Conservation (phyloP, 306 rosid genomes). For the Amphicarpaea edgeworthii region DNA sequence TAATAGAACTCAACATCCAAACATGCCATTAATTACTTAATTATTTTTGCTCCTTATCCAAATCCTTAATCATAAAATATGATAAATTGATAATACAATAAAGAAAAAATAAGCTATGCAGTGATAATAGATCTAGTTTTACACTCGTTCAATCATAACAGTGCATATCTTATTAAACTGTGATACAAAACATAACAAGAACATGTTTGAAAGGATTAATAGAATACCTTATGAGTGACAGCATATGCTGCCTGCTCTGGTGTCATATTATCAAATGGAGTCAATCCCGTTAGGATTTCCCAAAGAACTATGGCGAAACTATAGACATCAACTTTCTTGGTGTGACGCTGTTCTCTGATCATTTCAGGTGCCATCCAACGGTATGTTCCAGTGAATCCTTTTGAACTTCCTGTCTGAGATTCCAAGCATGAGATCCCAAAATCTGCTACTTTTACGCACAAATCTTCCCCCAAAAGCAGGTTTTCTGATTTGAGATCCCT, state of each 20-base stretch:
- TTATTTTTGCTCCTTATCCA: neutral
- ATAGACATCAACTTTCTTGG: constrained; percentile 94
- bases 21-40: neutral
- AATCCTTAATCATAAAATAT: neutral
- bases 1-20: constrained; percentile 1
- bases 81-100: too few species aligned
- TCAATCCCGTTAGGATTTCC: constrained; percentile 93
- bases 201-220: neutral
- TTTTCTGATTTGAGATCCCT: constrained; percentile 99
- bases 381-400: constrained; percentile 95
- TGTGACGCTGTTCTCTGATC: constrained; percentile 89
- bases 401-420: constrained; percentile 76
- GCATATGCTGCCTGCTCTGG: constrained; percentile 99
- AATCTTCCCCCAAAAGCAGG: constrained; percentile 78
- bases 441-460: constrained; percentile 96
- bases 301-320: constrained; percentile 94
- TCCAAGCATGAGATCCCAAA: constrained; percentile 97
- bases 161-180: too few species aligned
- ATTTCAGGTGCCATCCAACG: constrained; percentile 99
- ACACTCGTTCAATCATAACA: too few species aligned
- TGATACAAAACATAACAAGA: neutral
- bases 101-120: too few species aligned
- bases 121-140: too few species aligned
- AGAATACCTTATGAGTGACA: constrained; percentile 84
- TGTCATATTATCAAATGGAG: constrained; percentile 96